A percentile compares a stretch with the other conserved stretches of the same genome.
Evolutionary conservation across 345 rosid genomes (phyloP).

Genomic region (Trapa incisa): DNA sequence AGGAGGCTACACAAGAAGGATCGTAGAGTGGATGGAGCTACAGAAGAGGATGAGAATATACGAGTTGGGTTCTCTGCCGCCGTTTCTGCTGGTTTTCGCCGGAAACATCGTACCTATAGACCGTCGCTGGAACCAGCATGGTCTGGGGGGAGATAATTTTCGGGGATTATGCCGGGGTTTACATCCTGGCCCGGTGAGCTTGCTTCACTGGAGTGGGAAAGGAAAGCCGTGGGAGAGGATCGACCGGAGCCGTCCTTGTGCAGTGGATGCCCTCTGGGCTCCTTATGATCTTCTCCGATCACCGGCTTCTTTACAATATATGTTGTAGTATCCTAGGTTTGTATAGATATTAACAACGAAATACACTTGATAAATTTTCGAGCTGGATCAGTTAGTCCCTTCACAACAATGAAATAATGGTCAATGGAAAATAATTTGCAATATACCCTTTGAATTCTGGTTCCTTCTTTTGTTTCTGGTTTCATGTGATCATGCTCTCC

Average conservation of each 20-base stretch:
- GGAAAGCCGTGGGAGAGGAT: slow-evolving; percentile 62
- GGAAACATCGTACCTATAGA: slow-evolving; percentile 65
- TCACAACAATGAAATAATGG: background rate
- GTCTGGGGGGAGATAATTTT: slow-evolving; percentile 54
- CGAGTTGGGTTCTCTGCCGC: slow-evolving; percentile 73
- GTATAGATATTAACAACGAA: background rate
- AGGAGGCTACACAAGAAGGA: slow-evolving; percentile 55
- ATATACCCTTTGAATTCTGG: background rate
- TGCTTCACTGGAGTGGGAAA: slow-evolving; percentile 66
- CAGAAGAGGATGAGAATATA: slow-evolving; percentile 76
- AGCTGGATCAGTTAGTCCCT: background rate
- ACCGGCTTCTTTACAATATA: background rate
- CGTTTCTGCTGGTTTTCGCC: slow-evolving; percentile 68
- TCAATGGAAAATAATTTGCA: background rate
- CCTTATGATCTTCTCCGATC: background rate
- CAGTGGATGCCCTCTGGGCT: slow-evolving; percentile 44
- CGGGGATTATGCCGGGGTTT: slow-evolving; percentile 38
- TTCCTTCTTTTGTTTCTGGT: background rate
- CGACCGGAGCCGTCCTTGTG: slow-evolving; percentile 37
- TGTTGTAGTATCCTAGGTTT: background rate
- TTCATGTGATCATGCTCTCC: background rate
- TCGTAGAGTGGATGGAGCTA: slow-evolving; percentile 91
- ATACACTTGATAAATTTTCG: background rate
- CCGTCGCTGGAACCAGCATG: slow-evolving; percentile 86
- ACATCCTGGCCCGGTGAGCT: slow-evolving; percentile 59